A percentile compares a stretch with the other conserved stretches of the same genome.
phyloP scores from a whole-genome alignment of 345 rosid genomes.

The Crucihimalaya himalaica region DNA sequence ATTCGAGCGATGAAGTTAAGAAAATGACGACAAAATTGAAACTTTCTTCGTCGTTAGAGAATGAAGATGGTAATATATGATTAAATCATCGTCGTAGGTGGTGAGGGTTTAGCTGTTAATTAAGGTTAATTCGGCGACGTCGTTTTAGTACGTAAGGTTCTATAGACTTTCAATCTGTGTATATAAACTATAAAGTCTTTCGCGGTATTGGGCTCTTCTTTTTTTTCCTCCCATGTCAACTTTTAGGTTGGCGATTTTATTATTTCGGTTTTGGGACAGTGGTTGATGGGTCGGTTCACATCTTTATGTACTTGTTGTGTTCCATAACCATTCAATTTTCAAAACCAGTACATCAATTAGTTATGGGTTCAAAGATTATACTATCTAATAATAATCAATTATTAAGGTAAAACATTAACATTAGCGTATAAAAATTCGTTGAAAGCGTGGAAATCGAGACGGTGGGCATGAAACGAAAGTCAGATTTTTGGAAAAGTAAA shows the following conservation, averaged over 20 bases:
- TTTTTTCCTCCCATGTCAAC: neutral
- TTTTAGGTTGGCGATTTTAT: slow-evolving; percentile 13
- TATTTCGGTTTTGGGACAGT: slow-evolving; percentile 19
- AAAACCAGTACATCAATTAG: slow-evolving; percentile 1
- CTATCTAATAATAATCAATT: neutral
- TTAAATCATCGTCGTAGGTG: neutral
- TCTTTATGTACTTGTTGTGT: slow-evolving; percentile 17
- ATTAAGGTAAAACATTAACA: neutral
- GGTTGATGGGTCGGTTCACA: slow-evolving; percentile 19
- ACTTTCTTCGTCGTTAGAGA: slow-evolving; percentile 33
- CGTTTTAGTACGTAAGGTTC: slow-evolving; percentile 24
- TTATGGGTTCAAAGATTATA: slow-evolving; percentile 17
- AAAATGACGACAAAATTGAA: slow-evolving; percentile 45
- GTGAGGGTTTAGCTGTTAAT: slow-evolving; percentile 23
- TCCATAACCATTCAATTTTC: neutral
- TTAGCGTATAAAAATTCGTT: neutral
- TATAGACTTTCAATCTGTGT: slow-evolving; percentile 4
- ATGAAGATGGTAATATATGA: slow-evolving; percentile 9
- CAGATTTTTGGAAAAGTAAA: neutral
- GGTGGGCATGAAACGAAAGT: neutral
- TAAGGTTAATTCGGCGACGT: slow-evolving; percentile 24
- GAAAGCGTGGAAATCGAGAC: neutral
- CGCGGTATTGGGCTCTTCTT: neutral
- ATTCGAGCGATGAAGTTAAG: slow-evolving; percentile 62
- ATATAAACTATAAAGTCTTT: slow-evolving; percentile 19